Percentiles rank a stretch among this genome's conserved stretches.
These are phyloP conservation scores for Jaltomata sinuosa DNA, from an alignment of 257 asterid genomes.

Conservation along the genomic window DNA sequence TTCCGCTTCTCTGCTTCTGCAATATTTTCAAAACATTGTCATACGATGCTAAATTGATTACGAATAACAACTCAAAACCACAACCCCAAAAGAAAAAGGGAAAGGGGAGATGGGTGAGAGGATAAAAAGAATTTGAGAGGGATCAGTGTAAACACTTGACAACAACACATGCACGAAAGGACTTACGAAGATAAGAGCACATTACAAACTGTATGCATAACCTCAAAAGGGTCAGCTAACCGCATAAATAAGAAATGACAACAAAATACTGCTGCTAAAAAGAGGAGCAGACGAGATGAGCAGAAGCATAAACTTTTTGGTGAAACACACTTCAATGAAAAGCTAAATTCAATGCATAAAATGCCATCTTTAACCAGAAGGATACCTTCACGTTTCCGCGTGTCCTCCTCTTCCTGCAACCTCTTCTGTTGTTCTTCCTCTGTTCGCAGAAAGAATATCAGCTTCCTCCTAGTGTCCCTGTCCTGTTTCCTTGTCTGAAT, in stretches of 20 bases:
- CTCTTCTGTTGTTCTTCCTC: slow-evolving; percentile 65
- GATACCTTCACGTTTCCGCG: slow-evolving; percentile 69
- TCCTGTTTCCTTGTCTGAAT: slow-evolving; percentile 48
- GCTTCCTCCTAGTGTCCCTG: slow-evolving; percentile 59
- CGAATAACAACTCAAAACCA: not conserved
- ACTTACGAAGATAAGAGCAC: not conserved
- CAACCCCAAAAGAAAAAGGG: not conserved
- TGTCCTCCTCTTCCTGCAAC: slow-evolving; percentile 80
- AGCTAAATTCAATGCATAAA: not conserved
- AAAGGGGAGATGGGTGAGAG: not conserved
- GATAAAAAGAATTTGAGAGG: not conserved
- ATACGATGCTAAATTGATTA: not conserved
- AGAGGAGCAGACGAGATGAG: not conserved
- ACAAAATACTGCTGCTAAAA: not conserved
- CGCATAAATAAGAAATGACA: not conserved
- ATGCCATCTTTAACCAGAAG: not conserved
- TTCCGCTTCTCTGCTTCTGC: slow-evolving; percentile 57
- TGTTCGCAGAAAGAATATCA: slow-evolving; percentile 40
- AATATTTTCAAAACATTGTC: not conserved
- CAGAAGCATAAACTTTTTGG: not conserved
- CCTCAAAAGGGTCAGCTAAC: not conserved
- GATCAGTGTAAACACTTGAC: not conserved
- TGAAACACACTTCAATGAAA: not conserved
- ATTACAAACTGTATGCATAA: too few relatives aligned
- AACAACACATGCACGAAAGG: not conserved